Base-by-base conservation (phyloP, 2,329 filamentous ascomycete genomes). In the Ceratocystiopsis brevicomis region DNA sequence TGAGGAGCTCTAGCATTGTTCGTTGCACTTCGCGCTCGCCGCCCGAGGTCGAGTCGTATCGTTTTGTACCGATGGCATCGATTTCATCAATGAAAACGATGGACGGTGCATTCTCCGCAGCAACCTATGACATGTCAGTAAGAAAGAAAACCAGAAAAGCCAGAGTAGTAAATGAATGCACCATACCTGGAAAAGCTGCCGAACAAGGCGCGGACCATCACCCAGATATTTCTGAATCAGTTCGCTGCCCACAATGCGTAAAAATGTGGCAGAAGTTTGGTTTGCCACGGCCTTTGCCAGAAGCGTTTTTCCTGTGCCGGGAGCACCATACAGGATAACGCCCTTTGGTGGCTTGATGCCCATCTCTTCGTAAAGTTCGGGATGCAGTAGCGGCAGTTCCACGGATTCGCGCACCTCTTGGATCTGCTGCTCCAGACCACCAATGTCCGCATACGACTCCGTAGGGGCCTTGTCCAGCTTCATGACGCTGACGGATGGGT, bases 71-170 rank as follows among this genome's bases (percentile, higher is more conserved):
- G 50, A 98, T 96, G 35, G 90, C 92, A 57, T 98, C 90, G 54
- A 98, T 98, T 61, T 98, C 90, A 58, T 98, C 90, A 53, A 98
- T 98, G 63, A 98, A 98, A 18, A 98, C 88, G 54, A 98, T 98
- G 1, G 87, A 87, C 0, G 90, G 90, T 0, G 90, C 82, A 52
- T 98, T 90, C 59, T 98, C 92, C 3, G 86, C 88, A 32, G 90
- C 90, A 48, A 93, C 86, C 25, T 30, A 30, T 30, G 25, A 30
- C 8, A 30, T 11, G 25, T 30, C 10, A 30, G 25, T 4, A 30
- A 30, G 4, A 21, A 30, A 9, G 8, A 2, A 30, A 9, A 10
- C 6, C 25, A 21, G n/a, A 21, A 21, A 21, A 21, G 21, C 2
- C 25, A 30, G 19, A 30, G 25, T 9, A 30, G 25, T 6, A 11